Conservation (phyloP, 2,329 filamentous ascomycete genomes). For the Ascochyta lentis region DNA sequence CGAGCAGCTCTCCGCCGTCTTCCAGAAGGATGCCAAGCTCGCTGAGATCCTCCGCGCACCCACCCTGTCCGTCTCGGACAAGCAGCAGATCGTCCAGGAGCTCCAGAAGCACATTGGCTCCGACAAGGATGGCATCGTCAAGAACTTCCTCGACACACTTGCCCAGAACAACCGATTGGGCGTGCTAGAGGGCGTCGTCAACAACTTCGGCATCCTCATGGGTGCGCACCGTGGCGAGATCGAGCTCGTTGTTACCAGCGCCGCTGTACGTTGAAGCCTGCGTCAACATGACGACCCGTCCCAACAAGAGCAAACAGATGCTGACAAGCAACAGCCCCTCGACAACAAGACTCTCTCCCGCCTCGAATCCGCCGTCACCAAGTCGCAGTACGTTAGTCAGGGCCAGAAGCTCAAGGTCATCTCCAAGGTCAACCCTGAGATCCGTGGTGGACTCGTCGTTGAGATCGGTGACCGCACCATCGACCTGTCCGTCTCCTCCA, state of each 20-base stretch:
- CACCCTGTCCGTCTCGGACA: constrained; percentile 79
- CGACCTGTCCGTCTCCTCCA: constrained; percentile 92
- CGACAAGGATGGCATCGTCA: constrained; percentile 79
- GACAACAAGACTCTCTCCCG: constrained; percentile 85
- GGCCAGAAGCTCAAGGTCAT: constrained; percentile 99
- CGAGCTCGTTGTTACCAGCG: constrained; percentile 89
- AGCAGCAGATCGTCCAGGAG: constrained; percentile 84
- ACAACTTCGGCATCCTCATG: constrained; percentile 89
- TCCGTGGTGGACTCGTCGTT: constrained; percentile 90
- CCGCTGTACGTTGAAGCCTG: constrained; percentile 68
- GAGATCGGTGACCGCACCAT: constrained; percentile 98
- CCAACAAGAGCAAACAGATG: background rate
- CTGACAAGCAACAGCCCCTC: constrained; percentile 66
- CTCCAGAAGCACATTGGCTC: constrained; percentile 78
- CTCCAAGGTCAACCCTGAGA: constrained; percentile 93
- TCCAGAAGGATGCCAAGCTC: constrained; percentile 87
- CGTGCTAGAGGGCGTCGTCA: constrained; percentile 78
- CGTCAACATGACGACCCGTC: background rate
- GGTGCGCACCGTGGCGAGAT: constrained; percentile 90
- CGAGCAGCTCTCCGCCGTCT: constrained; percentile 70
- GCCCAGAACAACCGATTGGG: constrained; percentile 96
- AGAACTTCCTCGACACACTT: constrained; percentile 90
- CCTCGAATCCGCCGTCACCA: constrained; percentile 85
- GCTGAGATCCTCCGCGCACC: constrained; percentile 76
- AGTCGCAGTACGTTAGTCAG: constrained; percentile 85